phyloP scores from a whole-genome alignment of 108 stramenopile genomes.

The Skeletonema menzelii region DNA sequence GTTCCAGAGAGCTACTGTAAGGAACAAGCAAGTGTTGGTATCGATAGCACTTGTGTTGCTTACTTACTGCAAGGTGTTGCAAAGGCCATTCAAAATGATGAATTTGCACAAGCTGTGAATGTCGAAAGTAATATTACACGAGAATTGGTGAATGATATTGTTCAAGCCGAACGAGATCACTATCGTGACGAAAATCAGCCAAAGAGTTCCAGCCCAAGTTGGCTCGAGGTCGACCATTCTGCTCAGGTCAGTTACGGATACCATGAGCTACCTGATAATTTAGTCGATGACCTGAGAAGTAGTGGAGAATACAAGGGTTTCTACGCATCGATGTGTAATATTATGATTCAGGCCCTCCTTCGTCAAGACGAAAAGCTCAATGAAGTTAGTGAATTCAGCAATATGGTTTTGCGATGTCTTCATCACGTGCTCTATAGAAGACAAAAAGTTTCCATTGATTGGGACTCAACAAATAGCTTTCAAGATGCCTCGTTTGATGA shows the following conservation, averaged over 20 bases:
- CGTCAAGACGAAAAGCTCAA: not conserved
- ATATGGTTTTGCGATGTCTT: not conserved
- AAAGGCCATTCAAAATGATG: not conserved
- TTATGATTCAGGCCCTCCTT: slow-evolving; percentile 20
- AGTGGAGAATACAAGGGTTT: not conserved
- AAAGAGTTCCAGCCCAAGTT: not conserved
- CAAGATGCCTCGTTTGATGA: not conserved
- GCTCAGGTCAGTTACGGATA: not conserved
- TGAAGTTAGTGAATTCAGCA: not conserved
- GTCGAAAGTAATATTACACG: not conserved
- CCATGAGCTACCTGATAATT: not conserved
- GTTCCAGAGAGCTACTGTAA: not conserved
- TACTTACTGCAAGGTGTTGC: slow-evolving; percentile 20
- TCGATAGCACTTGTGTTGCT: slow-evolving; percentile 14
- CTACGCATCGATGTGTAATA: slow-evolving; percentile 16
- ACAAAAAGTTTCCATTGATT: not conserved
- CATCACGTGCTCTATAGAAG: not conserved
- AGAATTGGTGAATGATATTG: not conserved
- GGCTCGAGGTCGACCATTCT: not conserved
- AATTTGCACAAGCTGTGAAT: not conserved
- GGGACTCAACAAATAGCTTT: not conserved
- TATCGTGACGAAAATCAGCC: not conserved
- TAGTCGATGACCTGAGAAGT: slow-evolving; percentile 1
- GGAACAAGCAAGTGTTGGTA: not conserved
- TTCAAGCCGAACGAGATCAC: slow-evolving; percentile 7